Percentiles rank a stretch among this genome's conserved stretches.
Evolutionary conservation across 2,329 filamentous ascomycete species (phyloP).

Genomic region (Claviceps pazoutovae): DNA sequence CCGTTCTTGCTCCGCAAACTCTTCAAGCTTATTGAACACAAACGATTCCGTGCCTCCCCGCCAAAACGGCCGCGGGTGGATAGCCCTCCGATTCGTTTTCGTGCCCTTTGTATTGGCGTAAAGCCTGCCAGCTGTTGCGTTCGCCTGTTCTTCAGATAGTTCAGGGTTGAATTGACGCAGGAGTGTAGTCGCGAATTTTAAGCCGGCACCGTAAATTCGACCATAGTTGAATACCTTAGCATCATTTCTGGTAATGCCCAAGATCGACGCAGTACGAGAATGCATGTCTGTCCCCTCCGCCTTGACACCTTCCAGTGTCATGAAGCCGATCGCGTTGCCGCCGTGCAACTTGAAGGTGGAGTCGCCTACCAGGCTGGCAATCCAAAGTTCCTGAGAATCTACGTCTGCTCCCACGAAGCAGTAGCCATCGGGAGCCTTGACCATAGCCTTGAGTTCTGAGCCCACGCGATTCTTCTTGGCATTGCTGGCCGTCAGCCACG

Average conservation of each 20-base stretch:
- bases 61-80: constrained; percentile 76
- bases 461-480: constrained; percentile 93
- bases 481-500: constrained; percentile 95
- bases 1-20: constrained; percentile 88
- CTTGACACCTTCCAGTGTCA: constrained; percentile 96
- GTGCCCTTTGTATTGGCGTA: constrained; percentile 85
- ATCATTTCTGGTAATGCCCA: constrained; percentile 88
- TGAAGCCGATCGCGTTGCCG: constrained; percentile 94
- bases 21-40: constrained; percentile 95
- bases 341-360: constrained; percentile 90
- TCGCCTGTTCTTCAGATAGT: constrained; percentile 66
- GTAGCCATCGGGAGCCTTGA: constrained; percentile 80
- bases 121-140: constrained; percentile 60
- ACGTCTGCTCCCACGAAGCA: constrained; percentile 94
- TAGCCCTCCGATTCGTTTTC: constrained; percentile 59
- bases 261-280: constrained; percentile 79
- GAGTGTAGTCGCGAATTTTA: constrained; percentile 83
- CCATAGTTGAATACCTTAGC: constrained; percentile 99
- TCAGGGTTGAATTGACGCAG: constrained; percentile 86
- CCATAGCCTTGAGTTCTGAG: constrained; percentile 94
- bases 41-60: constrained; percentile 92
- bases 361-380: constrained; percentile 87
- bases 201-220: constrained; percentile 91
- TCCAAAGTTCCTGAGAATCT: constrained; percentile 96
- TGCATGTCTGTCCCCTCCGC: constrained; percentile 87